These are phyloP conservation scores for Termitomyces sp. DNA, from an alignment of 768 basidiomycete genomes.

Conservation along the genomic window DNA sequence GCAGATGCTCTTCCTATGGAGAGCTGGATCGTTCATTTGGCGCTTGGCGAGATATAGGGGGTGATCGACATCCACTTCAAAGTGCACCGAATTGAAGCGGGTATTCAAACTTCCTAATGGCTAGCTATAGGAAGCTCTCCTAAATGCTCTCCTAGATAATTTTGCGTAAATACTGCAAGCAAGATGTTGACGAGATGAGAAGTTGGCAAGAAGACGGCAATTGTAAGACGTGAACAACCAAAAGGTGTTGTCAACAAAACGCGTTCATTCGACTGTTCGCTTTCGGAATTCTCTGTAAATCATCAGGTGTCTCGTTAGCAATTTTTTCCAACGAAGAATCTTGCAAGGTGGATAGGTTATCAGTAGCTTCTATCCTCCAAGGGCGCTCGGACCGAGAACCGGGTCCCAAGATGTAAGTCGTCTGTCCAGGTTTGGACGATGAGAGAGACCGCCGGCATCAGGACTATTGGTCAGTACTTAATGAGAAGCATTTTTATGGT, in stretches of 20 bases:
- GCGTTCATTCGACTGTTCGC: not conserved
- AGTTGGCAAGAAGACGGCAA: not conserved
- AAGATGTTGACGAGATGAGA: not conserved
- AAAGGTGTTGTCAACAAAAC: no score
- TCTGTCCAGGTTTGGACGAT: not conserved
- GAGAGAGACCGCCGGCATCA: conserved; percentile 3
- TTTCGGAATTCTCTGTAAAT: not conserved
- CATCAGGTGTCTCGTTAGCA: not conserved
- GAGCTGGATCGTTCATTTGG: not conserved
- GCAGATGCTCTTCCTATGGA: not conserved
- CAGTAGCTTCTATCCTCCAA: not conserved
- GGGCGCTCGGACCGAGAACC: not conserved
- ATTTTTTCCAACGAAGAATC: not conserved
- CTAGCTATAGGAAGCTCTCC: not conserved
- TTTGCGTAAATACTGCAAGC: not conserved
- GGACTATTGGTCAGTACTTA: not conserved
- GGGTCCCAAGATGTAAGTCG: not conserved
- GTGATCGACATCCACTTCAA: not conserved
- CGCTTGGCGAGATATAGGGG: conserved; percentile 1
- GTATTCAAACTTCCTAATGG: not conserved
- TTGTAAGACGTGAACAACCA: not conserved
- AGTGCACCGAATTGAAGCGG: not conserved
- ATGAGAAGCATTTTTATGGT: conserved; percentile 3
- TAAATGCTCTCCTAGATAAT: not conserved
- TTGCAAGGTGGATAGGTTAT: not conserved